Percentiles rank a stretch among this genome's conserved stretches.
phyloP scores from a whole-genome alignment of 2,329 filamentous ascomycete species.

The Lachnum nothofagi region DNA sequence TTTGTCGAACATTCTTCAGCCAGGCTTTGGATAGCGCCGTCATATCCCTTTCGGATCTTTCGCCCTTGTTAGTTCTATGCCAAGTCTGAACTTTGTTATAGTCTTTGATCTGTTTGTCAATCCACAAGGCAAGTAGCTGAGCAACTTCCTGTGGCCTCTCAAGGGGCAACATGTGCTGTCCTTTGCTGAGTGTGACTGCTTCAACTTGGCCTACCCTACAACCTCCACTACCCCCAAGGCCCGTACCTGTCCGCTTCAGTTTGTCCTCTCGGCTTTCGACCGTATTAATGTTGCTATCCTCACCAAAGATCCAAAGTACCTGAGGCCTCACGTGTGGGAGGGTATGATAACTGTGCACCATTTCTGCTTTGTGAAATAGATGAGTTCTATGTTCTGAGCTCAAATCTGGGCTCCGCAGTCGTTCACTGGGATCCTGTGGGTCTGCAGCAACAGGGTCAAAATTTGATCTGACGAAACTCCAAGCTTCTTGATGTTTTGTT shows the following conservation, averaged over 20 bases:
- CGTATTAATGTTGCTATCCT: slow-evolving; percentile 49
- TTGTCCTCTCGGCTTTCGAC: slow-evolving; percentile 50
- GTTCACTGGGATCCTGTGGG: not conserved
- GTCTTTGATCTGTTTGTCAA: not conserved
- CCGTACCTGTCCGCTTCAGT: slow-evolving; percentile 55
- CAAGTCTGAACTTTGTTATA: not conserved
- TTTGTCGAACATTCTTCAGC: not conserved
- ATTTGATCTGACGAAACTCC: slow-evolving; percentile 60
- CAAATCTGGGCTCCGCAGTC: not conserved
- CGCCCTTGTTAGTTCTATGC: not conserved
- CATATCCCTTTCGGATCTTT: not conserved
- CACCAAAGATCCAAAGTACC: slow-evolving; percentile 64
- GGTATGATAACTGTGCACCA: not conserved
- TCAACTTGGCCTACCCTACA: slow-evolving; percentile 56
- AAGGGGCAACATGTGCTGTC: not conserved
- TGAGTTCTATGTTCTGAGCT: not conserved
- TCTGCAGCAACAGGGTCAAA: not conserved
- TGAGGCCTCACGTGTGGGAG: slow-evolving; percentile 49
- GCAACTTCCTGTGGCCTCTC: not conserved
- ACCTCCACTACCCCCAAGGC: slow-evolving; percentile 61
- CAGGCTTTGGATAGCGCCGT: not conserved
- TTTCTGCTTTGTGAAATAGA: not conserved
- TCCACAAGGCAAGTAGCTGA: not conserved
- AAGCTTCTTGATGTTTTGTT: slow-evolving; percentile 78
- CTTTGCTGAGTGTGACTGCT: not conserved